phyloP scores from a whole-genome alignment of 208 protist genomes.

The Novymonas esmeraldas region DNA sequence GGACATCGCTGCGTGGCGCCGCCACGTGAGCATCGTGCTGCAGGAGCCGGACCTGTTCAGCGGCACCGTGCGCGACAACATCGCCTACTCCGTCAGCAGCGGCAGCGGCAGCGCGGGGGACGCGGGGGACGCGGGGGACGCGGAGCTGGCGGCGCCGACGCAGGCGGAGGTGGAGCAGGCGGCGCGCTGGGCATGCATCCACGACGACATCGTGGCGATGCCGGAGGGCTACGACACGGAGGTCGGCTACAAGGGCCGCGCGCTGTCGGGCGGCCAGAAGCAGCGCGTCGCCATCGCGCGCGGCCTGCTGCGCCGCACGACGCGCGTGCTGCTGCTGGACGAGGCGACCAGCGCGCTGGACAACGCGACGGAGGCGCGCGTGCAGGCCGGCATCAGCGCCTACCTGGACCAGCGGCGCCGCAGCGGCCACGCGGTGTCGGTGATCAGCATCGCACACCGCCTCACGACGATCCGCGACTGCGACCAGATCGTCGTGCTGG shows the following conservation, averaged over 20 bases:
- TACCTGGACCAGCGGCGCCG: conserved; percentile 34
- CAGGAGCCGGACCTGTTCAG: conserved; percentile 93
- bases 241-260: conserved; percentile 69
- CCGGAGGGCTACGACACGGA: conserved; percentile 67
- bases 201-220: conserved; percentile 58
- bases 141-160: no score
- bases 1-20: conserved; percentile 59
- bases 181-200: conserved; percentile 48
- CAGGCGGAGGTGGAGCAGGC: conserved; percentile 64
- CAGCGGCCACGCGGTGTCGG: conserved; percentile 65
- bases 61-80: conserved; percentile 93
- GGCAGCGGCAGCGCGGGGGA: no score
- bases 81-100: conserved; percentile 74
- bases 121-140: conserved; percentile 71
- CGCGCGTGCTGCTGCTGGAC: conserved; percentile 78
- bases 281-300: conserved; percentile 77
- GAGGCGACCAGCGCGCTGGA: conserved; percentile 89
- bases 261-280: conserved; percentile 72
- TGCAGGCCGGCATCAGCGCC: conserved; percentile 70
- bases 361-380: conserved; percentile 74
- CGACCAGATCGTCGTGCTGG: conserved; percentile 73
- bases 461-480: conserved; percentile 80
- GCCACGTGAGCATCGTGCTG: conserved; percentile 73
- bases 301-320: conserved; percentile 63
- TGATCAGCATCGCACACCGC: conserved; percentile 83